A percentile compares a stretch with the other conserved stretches of the same genome.
Conservation (phyloP, 345 rosid species). For the Dovyalis caffra region DNA sequence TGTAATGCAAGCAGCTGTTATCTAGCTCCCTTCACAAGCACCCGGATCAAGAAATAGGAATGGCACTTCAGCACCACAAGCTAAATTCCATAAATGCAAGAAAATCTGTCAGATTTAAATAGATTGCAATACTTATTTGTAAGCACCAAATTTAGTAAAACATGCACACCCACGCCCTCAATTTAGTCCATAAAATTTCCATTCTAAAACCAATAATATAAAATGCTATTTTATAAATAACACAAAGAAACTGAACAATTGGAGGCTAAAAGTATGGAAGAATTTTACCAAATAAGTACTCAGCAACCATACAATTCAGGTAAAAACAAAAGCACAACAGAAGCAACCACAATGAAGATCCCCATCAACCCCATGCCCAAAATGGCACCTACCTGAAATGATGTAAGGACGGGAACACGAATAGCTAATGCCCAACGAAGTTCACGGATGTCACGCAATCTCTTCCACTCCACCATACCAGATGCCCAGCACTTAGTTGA, state of each 20-base stretch:
- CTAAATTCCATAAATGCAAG: too few species aligned
- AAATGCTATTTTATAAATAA: not conserved
- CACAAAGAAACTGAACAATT: not conserved
- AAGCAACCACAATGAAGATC: constrained; percentile 13
- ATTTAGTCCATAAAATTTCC: not conserved
- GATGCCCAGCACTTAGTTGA: constrained; percentile 87
- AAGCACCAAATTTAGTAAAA: too few species aligned
- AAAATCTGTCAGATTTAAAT: too few species aligned
- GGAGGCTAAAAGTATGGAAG: not conserved
- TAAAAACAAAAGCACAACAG: not conserved
- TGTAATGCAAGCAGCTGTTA: too few species aligned
- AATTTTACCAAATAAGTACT: not conserved
- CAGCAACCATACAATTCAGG: not conserved
- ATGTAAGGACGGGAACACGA: constrained; percentile 92
- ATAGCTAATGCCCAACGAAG: constrained; percentile 93
- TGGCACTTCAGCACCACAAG: too few species aligned
- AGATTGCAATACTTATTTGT: too few species aligned
- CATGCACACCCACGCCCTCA: not conserved
- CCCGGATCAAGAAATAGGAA: too few species aligned
- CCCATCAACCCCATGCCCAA: not conserved
- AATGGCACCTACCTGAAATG: constrained; percentile 70
- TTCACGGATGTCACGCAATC: constrained; percentile 94
- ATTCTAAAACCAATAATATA: not conserved
- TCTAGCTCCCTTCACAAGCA: too few species aligned
- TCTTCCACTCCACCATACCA: constrained; percentile 97